Conservation (phyloP, 306 rosid genomes). For the Inga leiocalycina region DNA sequence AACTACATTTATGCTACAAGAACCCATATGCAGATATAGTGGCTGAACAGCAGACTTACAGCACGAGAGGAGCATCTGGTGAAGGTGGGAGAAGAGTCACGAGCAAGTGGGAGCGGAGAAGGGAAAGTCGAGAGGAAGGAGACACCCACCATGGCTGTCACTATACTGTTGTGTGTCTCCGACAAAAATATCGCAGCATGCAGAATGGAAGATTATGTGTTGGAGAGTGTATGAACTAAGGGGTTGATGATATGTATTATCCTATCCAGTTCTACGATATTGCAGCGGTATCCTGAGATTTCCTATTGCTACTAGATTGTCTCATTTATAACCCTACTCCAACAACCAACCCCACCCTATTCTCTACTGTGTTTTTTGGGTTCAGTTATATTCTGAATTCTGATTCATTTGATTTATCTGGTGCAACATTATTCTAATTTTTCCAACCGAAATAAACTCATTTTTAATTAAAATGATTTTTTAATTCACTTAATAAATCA, state of each 20-base stretch:
- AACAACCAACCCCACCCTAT: background rate
- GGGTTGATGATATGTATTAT: conserved; percentile 4
- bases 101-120: conserved; percentile 49
- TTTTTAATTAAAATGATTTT: background rate
- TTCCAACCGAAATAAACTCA: background rate
- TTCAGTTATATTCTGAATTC: background rate
- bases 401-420: background rate
- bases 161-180: conserved; percentile 17
- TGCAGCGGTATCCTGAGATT: background rate
- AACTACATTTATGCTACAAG: conserved; percentile 23
- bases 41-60: conserved; percentile 50
- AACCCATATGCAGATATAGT: background rate
- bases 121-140: conserved; percentile 70
- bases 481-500: background rate
- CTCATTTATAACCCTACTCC: background rate
- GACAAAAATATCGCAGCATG: background rate
- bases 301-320: background rate
- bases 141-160: conserved; percentile 66
- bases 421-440: background rate
- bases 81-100: conserved; percentile 37
- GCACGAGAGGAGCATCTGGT: conserved; percentile 46
- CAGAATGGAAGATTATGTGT: background rate
- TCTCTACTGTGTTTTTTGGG: background rate
- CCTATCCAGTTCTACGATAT: conserved; percentile 6
- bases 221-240: background rate